Evolutionary conservation across 371 early-diverging fungal species (phyloP), one percentile per base, ranked within the genome.

Genomic region (Vairimorpha necatrix): DNA sequence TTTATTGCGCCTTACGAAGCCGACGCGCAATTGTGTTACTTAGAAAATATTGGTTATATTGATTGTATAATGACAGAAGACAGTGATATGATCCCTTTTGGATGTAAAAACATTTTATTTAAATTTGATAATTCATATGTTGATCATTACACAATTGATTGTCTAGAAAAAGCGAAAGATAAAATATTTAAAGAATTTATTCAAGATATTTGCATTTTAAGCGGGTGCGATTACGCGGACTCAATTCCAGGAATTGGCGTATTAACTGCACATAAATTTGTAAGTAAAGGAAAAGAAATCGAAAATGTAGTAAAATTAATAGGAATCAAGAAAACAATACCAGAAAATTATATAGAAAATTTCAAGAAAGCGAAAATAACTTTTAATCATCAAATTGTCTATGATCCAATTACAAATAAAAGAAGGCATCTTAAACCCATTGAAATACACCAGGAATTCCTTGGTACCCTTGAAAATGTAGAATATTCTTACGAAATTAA

Each of bases 1-100:
- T 85, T 96, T 6, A 92, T 95, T 0, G 93, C 96, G 3, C 99
- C 99, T 0, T 97, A 94, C 76, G 98, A 98, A 82, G 94, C 98
- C 0, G 99, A 97, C 84, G 93, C 97, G 0, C 98, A 98, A 82
- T 85, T 98, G 39, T 89, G 91, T 0, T 94, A 88, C 79, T 83
- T 98, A 20, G 86, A 90, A 36, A 87, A 87, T 20, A 87, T 83
- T 9, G 89, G 89, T 13, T 62, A 89, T 18, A 90, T 92, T 13
- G 84, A 88, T 30, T 93, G 90, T 0, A 88, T 94, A 20, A 86
- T 96, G 9, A 94, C 98, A 0, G 96, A 96, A 86, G 98, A 98
- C 83, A 93, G 94, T 2, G 99, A 98, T 84, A 77, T 97, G 39
- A 84, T 97, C 1, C 92, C 90, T 2, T 98, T 92, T 88, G 98